Evolutionary conservation across 352 stramenopile species (phyloP), one percentile per base, ranked within the genome.

Genomic region (Globisporangium carolinianum): DNA sequence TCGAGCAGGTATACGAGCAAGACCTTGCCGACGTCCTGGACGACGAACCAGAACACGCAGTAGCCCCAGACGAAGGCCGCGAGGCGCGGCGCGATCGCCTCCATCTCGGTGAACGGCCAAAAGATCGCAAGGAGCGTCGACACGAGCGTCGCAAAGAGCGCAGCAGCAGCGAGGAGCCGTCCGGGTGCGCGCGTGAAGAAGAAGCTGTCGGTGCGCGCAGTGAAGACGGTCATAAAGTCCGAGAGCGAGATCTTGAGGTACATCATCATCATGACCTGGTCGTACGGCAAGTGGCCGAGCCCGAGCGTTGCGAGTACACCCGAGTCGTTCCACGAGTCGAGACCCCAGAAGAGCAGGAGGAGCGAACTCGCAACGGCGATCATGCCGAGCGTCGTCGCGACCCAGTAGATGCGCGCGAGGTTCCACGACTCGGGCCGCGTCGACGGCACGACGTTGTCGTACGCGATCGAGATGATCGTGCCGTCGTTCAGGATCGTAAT

Each of bases 401-500:
- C 53, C 51, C 70, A 71, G 56, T 86, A 73, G 47, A 94, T 79
- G 56, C 87, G 77, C 7, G 69, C 65, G 50, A 93, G 54, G 57
- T 87, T 79, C 86, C 87, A 96, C 18, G 58, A 74, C 57, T 92
- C 73, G 5, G 89, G 83, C 15, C 66, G 64, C 42, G 75, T 79
- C 7, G 79, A 87, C 32, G 88, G 73, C 49, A 86, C 72, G 47
- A 91, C 86, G 51, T 91, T 85, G 71, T 98, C 89, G 55, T 96
- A 89, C 53, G 86, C 83, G 65, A 87, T 93, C 72, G 79, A 98
- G 51, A 83, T 97, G 49, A 98, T 89, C 36, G 91, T 97, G 37
- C 87, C 93, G 62, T 98, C 93, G 71, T 98, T 98, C 39, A 98
- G 61, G 41, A 98, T 81, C 49, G 91, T 97, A 61, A 98, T 96